Base-by-base conservation (phyloP, 2,329 filamentous ascomycete species). In the Colletotrichum phormii region DNA sequence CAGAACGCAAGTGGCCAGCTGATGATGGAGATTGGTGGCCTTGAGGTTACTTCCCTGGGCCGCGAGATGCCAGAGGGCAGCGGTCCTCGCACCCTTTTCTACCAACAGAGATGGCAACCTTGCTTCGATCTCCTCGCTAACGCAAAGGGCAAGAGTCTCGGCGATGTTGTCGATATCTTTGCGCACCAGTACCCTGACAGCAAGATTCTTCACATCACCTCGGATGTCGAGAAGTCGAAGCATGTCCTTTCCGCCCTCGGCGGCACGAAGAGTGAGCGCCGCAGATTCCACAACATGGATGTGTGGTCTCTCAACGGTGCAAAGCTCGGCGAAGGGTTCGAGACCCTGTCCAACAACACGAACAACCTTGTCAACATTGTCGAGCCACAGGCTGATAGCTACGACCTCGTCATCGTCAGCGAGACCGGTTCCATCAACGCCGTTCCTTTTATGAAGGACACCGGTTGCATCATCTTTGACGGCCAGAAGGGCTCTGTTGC, bases 171-270 rank as follows among this genome's bases (percentile, higher is more conserved):
- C 12, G 74, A 77, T 46, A 73, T 78, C 18, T 78, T 75, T 31
- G 75, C 77, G 7, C 76, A 78, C 61, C 77, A 78, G 62, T 76
- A 71, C 70, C 76, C 77, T 13, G 74, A 76, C 64, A 75, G 71
- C 29, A 75, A 61, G 61, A 78, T 78, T 22, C 74, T 78, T 29
- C 76, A 77, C 62, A 42, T 77, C 22, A 73, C 75, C 13, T 71
- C 75, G 2, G 61, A 74, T 42, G 31, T 75, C 18, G 75, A 71
- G 60, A 73, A 71, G 42, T 75, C 75, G 6, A 61, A 65, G 18
- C 26, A 75, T 9, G 67, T 75, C 5, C 63, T 75, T 7, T 31
- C 66, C 11, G 49, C 60, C 18, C 75, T 77, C 15, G 75, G 75
- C 11, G 67, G 72, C 31, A 53, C 51, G 5, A 75, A 75, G 57